These are phyloP conservation scores for Globisporangium splendens DNA, from an alignment of 352 stramenopile genomes.

Conservation along the genomic window DNA sequence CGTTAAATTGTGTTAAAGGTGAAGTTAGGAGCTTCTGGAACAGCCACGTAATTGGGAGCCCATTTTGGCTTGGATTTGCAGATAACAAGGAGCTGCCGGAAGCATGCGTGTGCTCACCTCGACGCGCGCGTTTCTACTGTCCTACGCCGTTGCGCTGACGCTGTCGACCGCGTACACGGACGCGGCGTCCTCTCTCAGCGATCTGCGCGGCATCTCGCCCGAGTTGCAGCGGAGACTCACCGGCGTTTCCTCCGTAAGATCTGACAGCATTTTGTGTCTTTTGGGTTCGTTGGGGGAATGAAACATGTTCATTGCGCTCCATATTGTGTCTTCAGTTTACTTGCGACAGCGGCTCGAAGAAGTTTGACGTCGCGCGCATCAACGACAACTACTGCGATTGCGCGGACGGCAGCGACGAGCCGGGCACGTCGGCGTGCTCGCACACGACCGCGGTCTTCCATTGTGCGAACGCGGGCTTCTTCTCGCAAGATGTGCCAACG, in stretches of 20 bases:
- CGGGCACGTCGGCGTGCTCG: conserved; percentile 83
- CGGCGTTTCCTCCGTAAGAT: conserved; percentile 29
- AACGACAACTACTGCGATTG: conserved; percentile 97
- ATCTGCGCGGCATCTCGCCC: conserved; percentile 37
- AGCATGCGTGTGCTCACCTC: not conserved
- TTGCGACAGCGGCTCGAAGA: conserved; percentile 59
- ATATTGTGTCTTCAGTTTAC: conserved; percentile 39
- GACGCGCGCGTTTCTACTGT: not conserved
- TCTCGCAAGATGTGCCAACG: conserved; percentile 49
- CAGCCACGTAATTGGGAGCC: not conserved
- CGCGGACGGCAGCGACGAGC: conserved; percentile 86
- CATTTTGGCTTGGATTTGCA: not conserved
- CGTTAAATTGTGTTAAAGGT: not conserved
- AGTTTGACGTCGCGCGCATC: conserved; percentile 46
- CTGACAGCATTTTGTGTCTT: conserved; percentile 5
- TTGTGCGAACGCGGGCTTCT: conserved; percentile 77
- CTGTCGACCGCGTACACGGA: conserved; percentile 13
- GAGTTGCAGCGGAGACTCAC: conserved; percentile 35
- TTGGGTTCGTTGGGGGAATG: no score
- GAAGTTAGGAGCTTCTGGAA: not conserved
- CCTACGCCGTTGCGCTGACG: conserved; percentile 7
- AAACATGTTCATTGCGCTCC: not conserved
- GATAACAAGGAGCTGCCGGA: not conserved
- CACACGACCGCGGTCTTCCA: conserved; percentile 52
- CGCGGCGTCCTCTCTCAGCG: conserved; percentile 10